Evolutionary conservation across 768 basidiomycete genomes (phyloP).

Genomic region (Boletus rubroflammeus): DNA sequence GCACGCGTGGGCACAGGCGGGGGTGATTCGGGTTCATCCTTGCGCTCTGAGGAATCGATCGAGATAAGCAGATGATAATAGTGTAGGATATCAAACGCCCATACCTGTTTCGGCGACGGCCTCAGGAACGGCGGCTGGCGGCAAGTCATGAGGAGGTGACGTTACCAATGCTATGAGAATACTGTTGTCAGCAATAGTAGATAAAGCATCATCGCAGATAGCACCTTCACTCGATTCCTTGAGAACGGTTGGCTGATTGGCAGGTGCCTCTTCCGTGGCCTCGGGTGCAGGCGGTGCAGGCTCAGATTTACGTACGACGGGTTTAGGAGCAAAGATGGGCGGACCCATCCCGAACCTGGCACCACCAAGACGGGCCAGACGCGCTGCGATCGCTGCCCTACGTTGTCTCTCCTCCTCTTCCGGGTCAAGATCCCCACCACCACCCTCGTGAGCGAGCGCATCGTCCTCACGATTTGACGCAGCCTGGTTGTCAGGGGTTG

Average conservation of each 20-base stretch:
- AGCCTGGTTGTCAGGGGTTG: slow-evolving; percentile 13
- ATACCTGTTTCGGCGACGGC: slow-evolving; percentile 16
- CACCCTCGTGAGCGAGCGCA: slow-evolving; percentile 18
- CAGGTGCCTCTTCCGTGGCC: slow-evolving; percentile 20
- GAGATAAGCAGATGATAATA: slow-evolving; percentile 11
- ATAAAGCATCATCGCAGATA: background rate
- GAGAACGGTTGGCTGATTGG: slow-evolving; percentile 3
- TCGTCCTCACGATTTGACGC: slow-evolving; percentile 29
- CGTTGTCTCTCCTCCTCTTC: slow-evolving; percentile 71
- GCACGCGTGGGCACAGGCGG: slow-evolving; percentile 34
- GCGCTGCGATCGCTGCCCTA: slow-evolving; percentile 83
- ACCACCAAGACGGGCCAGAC: slow-evolving; percentile 92
- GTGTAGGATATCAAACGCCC: background rate
- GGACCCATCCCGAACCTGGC: slow-evolving; percentile 78
- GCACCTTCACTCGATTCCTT: slow-evolving; percentile 22
- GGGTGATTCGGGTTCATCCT: slow-evolving; percentile 27
- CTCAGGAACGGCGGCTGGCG: slow-evolving; percentile 3
- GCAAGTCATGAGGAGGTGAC: slow-evolving; percentile 14
- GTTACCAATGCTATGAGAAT: slow-evolving; percentile 9
- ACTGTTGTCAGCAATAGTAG: slow-evolving; percentile 3
- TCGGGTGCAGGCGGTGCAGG: slow-evolving; percentile 17
- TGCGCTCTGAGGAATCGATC: slow-evolving; percentile 14
- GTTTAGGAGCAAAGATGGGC: slow-evolving; percentile 62
- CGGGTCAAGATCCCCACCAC: slow-evolving; percentile 39
- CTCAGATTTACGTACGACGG: slow-evolving; percentile 34